These are phyloP conservation scores for Colletotrichum falcatum DNA, from an alignment of 2,329 filamentous ascomycete species.

Conservation along the genomic window DNA sequence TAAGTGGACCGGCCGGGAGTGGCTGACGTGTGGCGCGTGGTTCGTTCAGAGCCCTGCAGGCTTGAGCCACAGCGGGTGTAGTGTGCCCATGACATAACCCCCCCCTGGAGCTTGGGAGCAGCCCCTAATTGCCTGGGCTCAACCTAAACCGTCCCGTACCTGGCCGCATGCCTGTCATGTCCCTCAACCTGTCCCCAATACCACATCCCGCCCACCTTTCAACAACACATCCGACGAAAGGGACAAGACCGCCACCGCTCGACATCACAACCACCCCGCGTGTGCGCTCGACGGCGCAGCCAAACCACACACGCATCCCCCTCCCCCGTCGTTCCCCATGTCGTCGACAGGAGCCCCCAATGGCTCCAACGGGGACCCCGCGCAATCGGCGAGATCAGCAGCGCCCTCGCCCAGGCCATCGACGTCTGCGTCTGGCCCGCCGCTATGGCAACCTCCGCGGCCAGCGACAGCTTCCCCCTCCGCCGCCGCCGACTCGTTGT, in stretches of 20 bases:
- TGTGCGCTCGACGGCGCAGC: constrained; percentile 21
- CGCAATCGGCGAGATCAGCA: constrained; percentile 36
- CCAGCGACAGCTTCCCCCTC: constrained; percentile 47
- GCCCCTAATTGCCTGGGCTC: constrained; percentile 31
- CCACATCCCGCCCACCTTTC: constrained; percentile 8
- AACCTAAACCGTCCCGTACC: constrained; percentile 10
- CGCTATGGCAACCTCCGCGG: constrained; percentile 40
- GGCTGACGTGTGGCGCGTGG: constrained; percentile 27
- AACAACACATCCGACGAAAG: constrained; percentile 25
- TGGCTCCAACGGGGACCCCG: constrained; percentile 48
- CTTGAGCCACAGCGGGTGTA: constrained; percentile 30
- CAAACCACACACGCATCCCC: neutral
- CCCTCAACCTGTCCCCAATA: constrained; percentile 32
- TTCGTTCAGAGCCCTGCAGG: neutral
- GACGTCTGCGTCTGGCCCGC: constrained; percentile 39
- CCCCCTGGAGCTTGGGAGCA: constrained; percentile 1
- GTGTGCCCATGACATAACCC: neutral
- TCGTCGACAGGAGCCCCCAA: constrained; percentile 53
- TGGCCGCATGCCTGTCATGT: constrained; percentile 33
- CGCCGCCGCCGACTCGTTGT: constrained; percentile 53
- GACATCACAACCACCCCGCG: constrained; percentile 16
- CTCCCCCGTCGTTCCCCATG: constrained; percentile 50
- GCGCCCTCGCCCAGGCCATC: constrained; percentile 41
- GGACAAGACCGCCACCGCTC: constrained; percentile 1
- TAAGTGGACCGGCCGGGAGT: constrained; percentile 14